Percentiles rank a stretch among this genome's conserved stretches.
phyloP scores from a whole-genome alignment of 768 basidiomycete genomes.

The Termitomyces sp. region DNA sequence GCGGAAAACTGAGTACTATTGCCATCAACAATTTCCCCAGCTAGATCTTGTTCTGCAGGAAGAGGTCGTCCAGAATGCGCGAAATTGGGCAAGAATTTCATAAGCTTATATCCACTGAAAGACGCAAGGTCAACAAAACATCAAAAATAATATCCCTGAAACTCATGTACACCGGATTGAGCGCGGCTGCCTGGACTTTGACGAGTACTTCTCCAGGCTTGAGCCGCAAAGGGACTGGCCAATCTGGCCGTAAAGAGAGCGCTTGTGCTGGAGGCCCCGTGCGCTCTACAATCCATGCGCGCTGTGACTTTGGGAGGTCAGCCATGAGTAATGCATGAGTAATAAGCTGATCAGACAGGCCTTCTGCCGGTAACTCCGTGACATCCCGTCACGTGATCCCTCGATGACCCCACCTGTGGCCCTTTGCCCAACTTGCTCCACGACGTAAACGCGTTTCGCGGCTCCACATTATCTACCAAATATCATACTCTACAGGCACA shows the following conservation, averaged over 20 bases:
- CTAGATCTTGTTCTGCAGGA: slow-evolving; percentile 55
- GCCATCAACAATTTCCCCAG: slow-evolving; percentile 55
- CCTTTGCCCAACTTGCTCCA: slow-evolving; percentile 37
- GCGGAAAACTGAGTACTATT: slow-evolving; percentile 45
- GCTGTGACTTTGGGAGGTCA: slow-evolving; percentile 26
- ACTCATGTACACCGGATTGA: slow-evolving; percentile 60
- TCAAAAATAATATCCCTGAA: not conserved
- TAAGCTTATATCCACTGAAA: slow-evolving; percentile 56
- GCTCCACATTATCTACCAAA: not conserved
- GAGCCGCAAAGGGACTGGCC: slow-evolving; percentile 32
- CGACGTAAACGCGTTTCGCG: slow-evolving; percentile 13
- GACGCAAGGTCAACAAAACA: not conserved
- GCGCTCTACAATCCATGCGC: slow-evolving; percentile 32
- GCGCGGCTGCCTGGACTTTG: slow-evolving; percentile 38
- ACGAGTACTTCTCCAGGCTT: slow-evolving; percentile 28
- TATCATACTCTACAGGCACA: slow-evolving; percentile 5
- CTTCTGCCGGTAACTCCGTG: not conserved
- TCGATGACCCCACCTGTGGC: slow-evolving; percentile 22
- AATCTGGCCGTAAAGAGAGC: slow-evolving; percentile 27
- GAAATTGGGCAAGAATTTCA: slow-evolving; percentile 42
- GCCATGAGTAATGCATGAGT: slow-evolving; percentile 3
- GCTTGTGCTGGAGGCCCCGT: slow-evolving; percentile 28
- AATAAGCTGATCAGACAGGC: not conserved
- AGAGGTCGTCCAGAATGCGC: slow-evolving; percentile 39
- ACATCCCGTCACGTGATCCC: slow-evolving; percentile 3